These are phyloP conservation scores for Amanita phalloides DNA, from an alignment of 768 basidiomycete genomes.

Conservation along the genomic window DNA sequence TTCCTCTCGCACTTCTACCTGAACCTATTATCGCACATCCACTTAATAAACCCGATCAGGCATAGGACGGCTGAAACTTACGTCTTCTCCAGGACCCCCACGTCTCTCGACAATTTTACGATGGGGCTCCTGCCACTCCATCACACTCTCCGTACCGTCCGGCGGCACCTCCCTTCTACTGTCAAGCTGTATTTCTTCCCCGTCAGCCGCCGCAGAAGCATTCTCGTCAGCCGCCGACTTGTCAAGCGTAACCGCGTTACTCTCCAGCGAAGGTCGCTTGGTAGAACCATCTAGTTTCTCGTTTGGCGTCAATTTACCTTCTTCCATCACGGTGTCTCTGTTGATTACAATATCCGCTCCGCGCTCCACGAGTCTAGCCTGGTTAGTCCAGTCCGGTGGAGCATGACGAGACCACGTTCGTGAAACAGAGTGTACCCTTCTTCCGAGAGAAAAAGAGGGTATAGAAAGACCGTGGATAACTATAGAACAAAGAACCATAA, in stretches of 20 bases:
- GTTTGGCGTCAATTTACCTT: constrained; percentile 10
- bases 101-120: constrained; percentile 57
- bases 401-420: constrained; percentile 85
- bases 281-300: neutral
- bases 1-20: constrained; percentile 2
- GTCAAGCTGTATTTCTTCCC: neutral
- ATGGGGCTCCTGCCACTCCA: constrained; percentile 67
- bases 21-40: neutral
- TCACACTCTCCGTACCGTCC: constrained; percentile 9
- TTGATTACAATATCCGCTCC: constrained; percentile 81
- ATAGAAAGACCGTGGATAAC: constrained; percentile 86
- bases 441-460: constrained; percentile 86
- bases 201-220: neutral
- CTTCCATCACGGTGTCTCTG: constrained; percentile 53
- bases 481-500: constrained; percentile 90
- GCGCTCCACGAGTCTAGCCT: constrained; percentile 58
- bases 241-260: neutral
- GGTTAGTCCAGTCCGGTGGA: constrained; percentile 70
- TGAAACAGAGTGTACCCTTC: constrained; percentile 83
- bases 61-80: constrained; percentile 19
- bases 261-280: neutral
- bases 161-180: constrained; percentile 3
- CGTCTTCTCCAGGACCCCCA: constrained; percentile 52
- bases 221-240: neutral
- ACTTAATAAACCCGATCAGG: neutral